Base-by-base conservation (phyloP, 352 stramenopile genomes). In the Pythium monospermum region DNA sequence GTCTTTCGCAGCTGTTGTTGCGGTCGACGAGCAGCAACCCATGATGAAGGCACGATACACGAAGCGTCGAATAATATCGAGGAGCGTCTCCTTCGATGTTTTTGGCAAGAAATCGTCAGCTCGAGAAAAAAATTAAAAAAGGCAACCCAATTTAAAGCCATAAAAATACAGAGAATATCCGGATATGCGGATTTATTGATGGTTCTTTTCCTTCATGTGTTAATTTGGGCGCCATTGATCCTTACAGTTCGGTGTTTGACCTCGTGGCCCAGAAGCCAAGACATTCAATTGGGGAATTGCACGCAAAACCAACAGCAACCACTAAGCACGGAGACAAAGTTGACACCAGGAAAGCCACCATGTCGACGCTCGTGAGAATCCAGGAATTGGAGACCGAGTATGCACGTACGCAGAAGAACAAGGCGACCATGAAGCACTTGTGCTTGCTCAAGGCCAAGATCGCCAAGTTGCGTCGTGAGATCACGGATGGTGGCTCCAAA, bases 371-470 rank as follows among this genome's bases (percentile, higher is more conserved):
- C 65, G 51, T 57, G 51, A 84, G 82, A 59, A 94, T 94, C 76
- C 68, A 81, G 47, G 81, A 92, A 65, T 66, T 94, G 43, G 81
- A 94, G 64, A 43, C 66, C 38, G 83, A 99, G 80, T 98, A 99
- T 80, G 82, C 90, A 43, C 79, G 95, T 55, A 99, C 96, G 65
- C 97, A 99, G 83, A 99, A 99, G 81, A 99, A 99, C 74, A 99
- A 99, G 78, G 97, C 97, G 37, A 99, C 96, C 1, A 98, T 98
- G 76, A 98, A 98, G 78, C 97, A 99, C 52, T 70, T 99, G 62
- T 97, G 95, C 61, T 83, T 98, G 46, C 80, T 99, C 43, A 99
- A 99, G 76, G 95, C 95, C 53, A 98, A 98, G 67, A 95, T 99
- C 59, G 94, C 96, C 55, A 98, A 98, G 76, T 70, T 99, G 44